Evolutionary conservation across 306 rosid genomes (phyloP).

Genomic region (Pterocarpus santalinus): DNA sequence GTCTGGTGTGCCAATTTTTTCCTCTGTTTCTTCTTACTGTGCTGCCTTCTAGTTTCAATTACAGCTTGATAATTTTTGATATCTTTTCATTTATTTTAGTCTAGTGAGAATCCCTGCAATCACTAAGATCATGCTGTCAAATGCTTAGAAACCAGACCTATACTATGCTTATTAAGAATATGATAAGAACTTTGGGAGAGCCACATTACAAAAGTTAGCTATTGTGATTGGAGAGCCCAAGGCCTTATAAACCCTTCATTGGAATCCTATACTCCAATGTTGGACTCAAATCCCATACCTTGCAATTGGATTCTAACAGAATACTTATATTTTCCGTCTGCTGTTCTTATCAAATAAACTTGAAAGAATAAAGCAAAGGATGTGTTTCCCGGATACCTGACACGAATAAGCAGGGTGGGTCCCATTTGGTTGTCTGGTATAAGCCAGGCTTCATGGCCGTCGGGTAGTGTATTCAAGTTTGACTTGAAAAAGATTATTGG

Average conservation of each 20-base stretch:
- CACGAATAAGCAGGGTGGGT: slow-evolving; percentile 8
- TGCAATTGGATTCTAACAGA: too few species aligned
- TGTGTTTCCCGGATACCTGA: background rate
- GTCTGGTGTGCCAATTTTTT: background rate
- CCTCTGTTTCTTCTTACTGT: slow-evolving; percentile 8
- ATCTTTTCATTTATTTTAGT: background rate
- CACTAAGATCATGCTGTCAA: slow-evolving; percentile 5
- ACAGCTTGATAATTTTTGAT: background rate
- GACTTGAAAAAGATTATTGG: slow-evolving; percentile 20
- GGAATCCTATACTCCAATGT: too few species aligned
- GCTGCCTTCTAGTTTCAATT: slow-evolving; percentile 4
- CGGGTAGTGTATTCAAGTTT: slow-evolving; percentile 2
- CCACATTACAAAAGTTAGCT: too few species aligned
- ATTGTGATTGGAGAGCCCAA: too few species aligned
- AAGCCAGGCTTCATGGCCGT: background rate
- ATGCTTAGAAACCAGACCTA: slow-evolving; percentile 17
- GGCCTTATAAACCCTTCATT: too few species aligned
- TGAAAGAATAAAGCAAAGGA: slow-evolving; percentile 13
- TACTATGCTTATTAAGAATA: background rate
- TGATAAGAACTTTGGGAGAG: too few species aligned
- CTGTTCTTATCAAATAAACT: slow-evolving; percentile 22
- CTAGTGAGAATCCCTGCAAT: slow-evolving; percentile 9
- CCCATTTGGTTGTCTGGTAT: slow-evolving; percentile 24
- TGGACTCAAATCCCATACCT: too few species aligned
- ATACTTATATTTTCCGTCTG: background rate